Evolutionary conservation across 2,329 filamentous ascomycete genomes (phyloP), one percentile per base, ranked within the genome.

Genomic region (Fusarium goolgardi): DNA sequence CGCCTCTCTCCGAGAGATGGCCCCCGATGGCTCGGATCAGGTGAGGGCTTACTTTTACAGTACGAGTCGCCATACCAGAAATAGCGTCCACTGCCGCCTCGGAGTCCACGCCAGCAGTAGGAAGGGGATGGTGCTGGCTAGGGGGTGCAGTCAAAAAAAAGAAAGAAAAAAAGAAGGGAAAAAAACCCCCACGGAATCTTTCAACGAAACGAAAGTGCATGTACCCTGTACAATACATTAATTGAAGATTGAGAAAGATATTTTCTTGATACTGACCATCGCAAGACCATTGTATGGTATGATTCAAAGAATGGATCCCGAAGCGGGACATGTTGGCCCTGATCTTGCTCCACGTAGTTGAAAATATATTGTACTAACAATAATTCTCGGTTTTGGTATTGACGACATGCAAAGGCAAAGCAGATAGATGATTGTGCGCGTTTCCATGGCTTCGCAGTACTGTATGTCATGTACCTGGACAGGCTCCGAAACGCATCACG

Each of bases 21-120:
- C 59, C 67, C 68, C 63, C 56, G 53, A 67, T 52, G 52, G 63
- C 59, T 55, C 53, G 46, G 52, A 72, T 71, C 61, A 73, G 67
- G 61, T 69, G 59, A 68, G 59, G 45, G 52, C 41, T 61, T 64
- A 41, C 66, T 54, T 54, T 63, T 39, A 55, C 52, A 31, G 43
- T 46, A 56, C 65, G 71, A 71, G 49, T 55, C 60, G 54, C 65
- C 60, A 55, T 55, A 58, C 66, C 66, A 67, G 70, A 74, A 73
- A 73, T 73, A 72, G 71, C 58, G 65, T 63, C 67, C 67, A 75
- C 69, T 73, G 70, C 66, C 70, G 64, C 57, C 66, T 67, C 59
- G 65, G 61, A 59, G 59, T 64, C 52, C 46, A 69, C 55, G 60
- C 71, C 56, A 72, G 59, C 56, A 29, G 8, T 41, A 65, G 46